These are phyloP conservation scores for Microbotryum intermedium DNA, from an alignment of 1,284 basidiomycete genomes.

Conservation along the genomic window DNA sequence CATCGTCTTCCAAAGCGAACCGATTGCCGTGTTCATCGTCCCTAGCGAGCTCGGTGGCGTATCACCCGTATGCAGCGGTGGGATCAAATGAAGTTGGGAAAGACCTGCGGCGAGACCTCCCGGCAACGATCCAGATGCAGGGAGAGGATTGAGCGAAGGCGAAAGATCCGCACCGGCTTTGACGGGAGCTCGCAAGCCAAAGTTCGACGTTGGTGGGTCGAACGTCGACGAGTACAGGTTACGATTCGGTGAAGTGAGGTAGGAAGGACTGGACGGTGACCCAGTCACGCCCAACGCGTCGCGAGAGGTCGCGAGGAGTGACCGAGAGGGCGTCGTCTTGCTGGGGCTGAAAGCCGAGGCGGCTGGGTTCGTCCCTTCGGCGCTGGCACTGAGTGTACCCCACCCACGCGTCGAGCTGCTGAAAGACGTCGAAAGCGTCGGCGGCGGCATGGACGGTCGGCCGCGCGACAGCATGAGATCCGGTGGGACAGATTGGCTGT, in stretches of 20 bases:
- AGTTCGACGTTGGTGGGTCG: slow-evolving; percentile 2
- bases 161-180: neutral
- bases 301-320: neutral
- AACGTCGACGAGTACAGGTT: slow-evolving; percentile 17
- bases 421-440: neutral
- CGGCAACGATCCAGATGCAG: slow-evolving; percentile 18
- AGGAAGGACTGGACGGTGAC: neutral
- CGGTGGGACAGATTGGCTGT: slow-evolving; percentile 19
- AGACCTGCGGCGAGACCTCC: slow-evolving; percentile 26
- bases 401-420: neutral
- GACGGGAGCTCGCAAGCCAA: neutral
- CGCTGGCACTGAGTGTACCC: neutral
- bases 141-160: neutral
- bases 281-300: neutral
- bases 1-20: too few relatives aligned
- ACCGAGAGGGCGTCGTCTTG: neutral
- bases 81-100: slow-evolving; percentile 19
- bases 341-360: neutral
- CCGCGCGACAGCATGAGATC: slow-evolving; percentile 19
- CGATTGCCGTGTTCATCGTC: too few relatives aligned
- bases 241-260: too few relatives aligned
- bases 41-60: slow-evolving; percentile 10
- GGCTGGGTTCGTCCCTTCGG: neutral
- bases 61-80: slow-evolving; percentile 23
- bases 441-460: neutral